Evolutionary conservation across 2,329 filamentous ascomycete species (phyloP).

Genomic region (Pseudogymnoascus destructans): DNA sequence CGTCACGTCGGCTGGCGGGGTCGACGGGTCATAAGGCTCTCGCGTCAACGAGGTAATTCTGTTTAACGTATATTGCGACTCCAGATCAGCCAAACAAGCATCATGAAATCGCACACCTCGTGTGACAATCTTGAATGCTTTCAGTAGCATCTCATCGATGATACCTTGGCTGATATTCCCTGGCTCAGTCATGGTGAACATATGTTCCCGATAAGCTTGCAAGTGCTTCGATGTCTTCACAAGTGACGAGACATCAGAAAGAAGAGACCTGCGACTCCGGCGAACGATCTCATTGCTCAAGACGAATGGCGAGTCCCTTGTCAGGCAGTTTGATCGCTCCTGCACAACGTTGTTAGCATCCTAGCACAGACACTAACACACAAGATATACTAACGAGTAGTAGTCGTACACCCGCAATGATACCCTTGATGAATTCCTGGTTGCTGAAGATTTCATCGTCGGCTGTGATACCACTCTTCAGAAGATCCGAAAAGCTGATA

Average conservation of each 20-base stretch:
- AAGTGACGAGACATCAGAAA: slow-evolving; percentile 79
- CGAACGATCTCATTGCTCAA: slow-evolving; percentile 64
- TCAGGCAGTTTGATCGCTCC: slow-evolving; percentile 83
- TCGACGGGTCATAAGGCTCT: slow-evolving; percentile 49
- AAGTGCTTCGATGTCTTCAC: slow-evolving; percentile 81
- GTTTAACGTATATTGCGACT: slow-evolving; percentile 36
- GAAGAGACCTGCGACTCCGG: slow-evolving; percentile 68
- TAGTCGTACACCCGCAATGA: slow-evolving; percentile 85
- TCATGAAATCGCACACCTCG: slow-evolving; percentile 84
- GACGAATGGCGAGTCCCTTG: slow-evolving; percentile 63
- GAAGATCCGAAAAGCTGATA: slow-evolving; percentile 83
- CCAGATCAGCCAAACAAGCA: slow-evolving; percentile 56
- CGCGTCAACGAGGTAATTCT: slow-evolving; percentile 47
- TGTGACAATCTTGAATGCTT: slow-evolving; percentile 88
- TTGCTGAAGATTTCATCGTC: slow-evolving; percentile 71
- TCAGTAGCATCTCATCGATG: slow-evolving; percentile 84
- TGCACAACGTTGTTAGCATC: slow-evolving; percentile 28
- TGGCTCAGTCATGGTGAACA: slow-evolving; percentile 37
- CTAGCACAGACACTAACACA: slow-evolving; percentile 3
- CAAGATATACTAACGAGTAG: slow-evolving; percentile 54
- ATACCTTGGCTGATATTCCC: slow-evolving; percentile 54
- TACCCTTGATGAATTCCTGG: slow-evolving; percentile 86
- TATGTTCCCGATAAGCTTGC: slow-evolving; percentile 40
- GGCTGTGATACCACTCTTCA: slow-evolving; percentile 63
- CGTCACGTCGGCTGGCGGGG: slow-evolving; percentile 47